Evolutionary conservation across 192 early-diverging fungal genomes (phyloP).

Genomic region (Coemansia biformis): DNA sequence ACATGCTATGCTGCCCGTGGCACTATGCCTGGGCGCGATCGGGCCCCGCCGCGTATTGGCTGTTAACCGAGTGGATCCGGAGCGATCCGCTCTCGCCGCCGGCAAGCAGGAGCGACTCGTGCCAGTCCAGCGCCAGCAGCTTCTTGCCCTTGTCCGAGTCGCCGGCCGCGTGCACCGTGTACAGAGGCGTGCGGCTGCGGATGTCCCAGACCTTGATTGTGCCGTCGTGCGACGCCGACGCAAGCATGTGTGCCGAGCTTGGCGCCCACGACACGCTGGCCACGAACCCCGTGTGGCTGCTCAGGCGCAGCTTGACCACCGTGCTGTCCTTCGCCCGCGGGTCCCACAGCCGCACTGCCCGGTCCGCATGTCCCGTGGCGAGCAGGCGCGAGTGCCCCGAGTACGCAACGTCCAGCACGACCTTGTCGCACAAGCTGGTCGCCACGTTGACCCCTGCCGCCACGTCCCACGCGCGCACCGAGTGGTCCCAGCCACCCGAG

Average conservation of each 20-base stretch:
- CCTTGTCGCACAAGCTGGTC: constrained; percentile 89
- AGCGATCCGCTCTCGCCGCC: constrained; percentile 49
- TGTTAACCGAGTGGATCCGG: constrained; percentile 42
- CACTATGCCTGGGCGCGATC: too few relatives aligned
- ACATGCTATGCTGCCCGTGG: too few relatives aligned
- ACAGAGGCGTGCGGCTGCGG: constrained; percentile 77
- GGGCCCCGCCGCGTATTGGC: constrained; percentile 19
- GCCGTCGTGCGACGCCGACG: constrained; percentile 81
- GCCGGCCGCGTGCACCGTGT: constrained; percentile 55
- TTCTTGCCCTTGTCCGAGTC: constrained; percentile 44
- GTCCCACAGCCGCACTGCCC: constrained; percentile 84
- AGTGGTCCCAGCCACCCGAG: constrained; percentile 91
- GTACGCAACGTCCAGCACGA: constrained; percentile 69
- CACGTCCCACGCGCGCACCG: constrained; percentile 86
- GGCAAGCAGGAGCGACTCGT: constrained; percentile 40
- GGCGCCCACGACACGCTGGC: constrained; percentile 81
- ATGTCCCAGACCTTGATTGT: constrained; percentile 93
- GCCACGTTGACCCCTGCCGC: constrained; percentile 64
- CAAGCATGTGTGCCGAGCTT: constrained; percentile 66
- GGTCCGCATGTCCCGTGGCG: constrained; percentile 86
- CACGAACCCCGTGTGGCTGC: constrained; percentile 79
- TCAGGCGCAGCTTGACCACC: constrained; percentile 71
- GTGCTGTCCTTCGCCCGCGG: constrained; percentile 68
- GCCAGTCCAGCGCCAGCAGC: constrained; percentile 49
- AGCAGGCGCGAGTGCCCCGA: constrained; percentile 64